Base-by-base conservation (phyloP, 345 rosid species). In the Chamaenerion angustifolium region DNA sequence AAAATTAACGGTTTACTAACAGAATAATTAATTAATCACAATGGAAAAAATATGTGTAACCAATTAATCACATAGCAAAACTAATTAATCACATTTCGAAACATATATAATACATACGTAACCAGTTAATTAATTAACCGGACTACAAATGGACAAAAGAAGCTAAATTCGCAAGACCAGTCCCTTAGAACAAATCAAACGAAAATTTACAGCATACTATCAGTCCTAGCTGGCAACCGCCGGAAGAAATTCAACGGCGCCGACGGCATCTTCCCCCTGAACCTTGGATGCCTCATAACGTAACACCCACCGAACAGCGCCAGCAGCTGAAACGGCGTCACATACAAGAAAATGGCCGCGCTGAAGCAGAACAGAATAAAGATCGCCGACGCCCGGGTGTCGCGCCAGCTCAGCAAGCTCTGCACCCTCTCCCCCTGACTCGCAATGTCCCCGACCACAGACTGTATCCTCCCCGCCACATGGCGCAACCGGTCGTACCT, bases 361-460 rank as follows among this genome's bases (percentile, higher is more conserved):
- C 76, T 16, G 47, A 93, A 56, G 64, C 97, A 85, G 56, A 82
- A 64, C 10, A 74, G 61, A 70, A 85, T 54, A 64, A 77, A 93
- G 16, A 88, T 64, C 10, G 76, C 64, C 2, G 97, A 80, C 12
- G 97, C 99, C 6, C 97, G 80, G 12, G 94, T 89, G 71, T 88
- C 97, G 43, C 97, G 78, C 99, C 95, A 93, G 70, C 88, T 85
- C 49, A 88, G 61, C 19, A 88, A 55, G 43, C 84, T 81, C 25
- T 77, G 92, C 58, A 82, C 41, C 64, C 99, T 69, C 63, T 93
- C 96, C 41, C 92, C 99, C 65, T 93, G 99, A 40, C 88, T 68
- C 2, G 99, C 99, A 16, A 88, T 66, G 60, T 93, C 99, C 27
- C 99, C 96, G 31, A 81, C 88, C 40, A 93, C 92, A 10, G 81